Percentiles rank a stretch among this genome's conserved stretches.
Conservation (phyloP, 2,329 filamentous ascomycete genomes). For the Xylariaceae sp. region DNA sequence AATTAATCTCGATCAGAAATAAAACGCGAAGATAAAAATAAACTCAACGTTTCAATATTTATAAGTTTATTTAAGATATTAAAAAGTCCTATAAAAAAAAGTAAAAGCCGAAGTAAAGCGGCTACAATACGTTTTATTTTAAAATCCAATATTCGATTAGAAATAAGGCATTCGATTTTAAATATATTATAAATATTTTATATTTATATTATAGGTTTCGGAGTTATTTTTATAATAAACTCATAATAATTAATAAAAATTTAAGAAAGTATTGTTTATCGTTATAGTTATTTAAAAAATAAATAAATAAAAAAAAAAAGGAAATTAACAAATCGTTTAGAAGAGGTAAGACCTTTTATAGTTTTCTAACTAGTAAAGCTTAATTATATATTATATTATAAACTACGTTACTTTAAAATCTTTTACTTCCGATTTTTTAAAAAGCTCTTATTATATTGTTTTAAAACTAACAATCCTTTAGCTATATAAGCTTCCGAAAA, state of each 20-base stretch:
- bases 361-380: neutral
- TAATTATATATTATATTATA: no score
- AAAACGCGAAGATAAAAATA: neutral
- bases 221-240: neutral
- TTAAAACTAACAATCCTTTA: no score
- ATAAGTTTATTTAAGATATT: no score
- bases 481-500: no score
- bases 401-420: no score
- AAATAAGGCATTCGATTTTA: neutral
- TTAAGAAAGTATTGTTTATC: neutral
- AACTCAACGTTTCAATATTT: no score
- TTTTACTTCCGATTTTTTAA: no score
- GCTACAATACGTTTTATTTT: neutral
- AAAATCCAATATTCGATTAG: neutral
- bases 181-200: neutral
- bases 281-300: neutral
- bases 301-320: no score
- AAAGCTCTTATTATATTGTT: no score
- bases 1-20: neutral
- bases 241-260: neutral
- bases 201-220: neutral
- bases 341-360: neutral
- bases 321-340: neutral
- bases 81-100: neutral
- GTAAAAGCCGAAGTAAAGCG: neutral